Evolutionary conservation across 441 rosid genomes (phyloP).

Genomic region (Erodium chrysanthum): DNA sequence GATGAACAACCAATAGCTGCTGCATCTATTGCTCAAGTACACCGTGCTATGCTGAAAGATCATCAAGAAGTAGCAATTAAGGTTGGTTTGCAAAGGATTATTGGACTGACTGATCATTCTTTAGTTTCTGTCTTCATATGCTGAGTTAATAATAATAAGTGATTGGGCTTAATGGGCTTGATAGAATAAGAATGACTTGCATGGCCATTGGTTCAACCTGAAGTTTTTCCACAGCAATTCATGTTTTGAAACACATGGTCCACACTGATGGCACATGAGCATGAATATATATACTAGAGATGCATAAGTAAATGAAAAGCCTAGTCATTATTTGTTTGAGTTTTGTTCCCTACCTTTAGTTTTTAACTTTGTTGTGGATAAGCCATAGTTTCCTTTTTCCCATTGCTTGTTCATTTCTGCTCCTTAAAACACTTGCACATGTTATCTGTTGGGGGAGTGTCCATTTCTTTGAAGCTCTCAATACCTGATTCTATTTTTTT

Average conservation of each 20-base stretch:
- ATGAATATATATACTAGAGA: too few species aligned
- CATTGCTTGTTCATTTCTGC: too few species aligned
- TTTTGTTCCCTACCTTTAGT: too few species aligned
- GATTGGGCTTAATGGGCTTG: not conserved
- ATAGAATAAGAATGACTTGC: too few species aligned
- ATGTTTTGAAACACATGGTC: too few species aligned
- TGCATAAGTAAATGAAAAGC: too few species aligned
- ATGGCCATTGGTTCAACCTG: too few species aligned
- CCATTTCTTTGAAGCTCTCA: not conserved
- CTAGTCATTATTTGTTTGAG: too few species aligned
- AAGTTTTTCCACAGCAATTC: not conserved
- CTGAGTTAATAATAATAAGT: not conserved
- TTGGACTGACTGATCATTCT: not conserved
- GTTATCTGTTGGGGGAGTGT: not conserved
- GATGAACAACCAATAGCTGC: conserved; percentile 86
- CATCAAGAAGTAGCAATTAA: conserved; percentile 71
- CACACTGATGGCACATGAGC: too few species aligned
- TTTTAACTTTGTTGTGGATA: too few species aligned
- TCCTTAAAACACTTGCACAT: too few species aligned
- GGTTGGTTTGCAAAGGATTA: conserved; percentile 31
- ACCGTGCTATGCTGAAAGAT: conserved; percentile 55
- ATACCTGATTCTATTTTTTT: conserved; percentile 10
- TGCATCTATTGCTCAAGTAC: conserved; percentile 95
- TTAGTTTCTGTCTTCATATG: not conserved
- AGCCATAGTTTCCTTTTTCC: not conserved